Evolutionary conservation across 371 early-diverging fungal genomes (phyloP).

Genomic region (Circinella umbellata): DNA sequence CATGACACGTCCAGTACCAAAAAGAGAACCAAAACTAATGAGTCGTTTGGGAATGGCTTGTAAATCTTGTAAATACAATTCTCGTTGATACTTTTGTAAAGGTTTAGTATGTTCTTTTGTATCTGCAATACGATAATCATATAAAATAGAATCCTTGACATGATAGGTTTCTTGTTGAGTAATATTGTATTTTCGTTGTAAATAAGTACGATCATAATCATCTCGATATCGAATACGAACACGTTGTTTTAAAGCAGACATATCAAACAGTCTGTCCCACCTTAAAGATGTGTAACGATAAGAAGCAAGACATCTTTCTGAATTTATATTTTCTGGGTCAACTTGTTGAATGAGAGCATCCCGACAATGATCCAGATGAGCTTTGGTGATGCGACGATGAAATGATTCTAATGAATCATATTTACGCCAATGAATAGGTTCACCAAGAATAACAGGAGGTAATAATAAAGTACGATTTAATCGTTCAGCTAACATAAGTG

Average conservation of each 20-base stretch:
- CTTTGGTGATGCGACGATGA: constrained; percentile 33
- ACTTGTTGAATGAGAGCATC: background rate
- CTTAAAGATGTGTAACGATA: constrained; percentile 41
- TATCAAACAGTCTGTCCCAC: constrained; percentile 47
- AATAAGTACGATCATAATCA: constrained; percentile 24
- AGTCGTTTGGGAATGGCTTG: constrained; percentile 44
- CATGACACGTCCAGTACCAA: constrained; percentile 59
- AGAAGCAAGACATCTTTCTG: constrained; percentile 33
- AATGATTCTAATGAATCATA: constrained; percentile 40
- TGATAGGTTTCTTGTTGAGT: constrained; percentile 28
- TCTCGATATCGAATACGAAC: constrained; percentile 36
- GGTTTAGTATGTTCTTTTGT: constrained; percentile 22
- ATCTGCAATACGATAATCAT: constrained; percentile 58
- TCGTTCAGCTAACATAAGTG: constrained; percentile 51
- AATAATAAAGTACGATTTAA: constrained; percentile 61
- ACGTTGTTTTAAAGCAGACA: constrained; percentile 29
- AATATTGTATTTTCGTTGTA: constrained; percentile 32
- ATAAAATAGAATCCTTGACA: constrained; percentile 46
- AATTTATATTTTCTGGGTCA: background rate
- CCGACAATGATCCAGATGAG: constrained; percentile 17
- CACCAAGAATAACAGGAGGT: constrained; percentile 56
- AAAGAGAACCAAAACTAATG: constrained; percentile 62
- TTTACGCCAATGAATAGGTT: constrained; percentile 47
- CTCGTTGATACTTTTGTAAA: constrained; percentile 38
- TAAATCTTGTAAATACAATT: constrained; percentile 49